Base-by-base conservation (phyloP, 345 rosid genomes). In the Tarenaya hassleriana region DNA sequence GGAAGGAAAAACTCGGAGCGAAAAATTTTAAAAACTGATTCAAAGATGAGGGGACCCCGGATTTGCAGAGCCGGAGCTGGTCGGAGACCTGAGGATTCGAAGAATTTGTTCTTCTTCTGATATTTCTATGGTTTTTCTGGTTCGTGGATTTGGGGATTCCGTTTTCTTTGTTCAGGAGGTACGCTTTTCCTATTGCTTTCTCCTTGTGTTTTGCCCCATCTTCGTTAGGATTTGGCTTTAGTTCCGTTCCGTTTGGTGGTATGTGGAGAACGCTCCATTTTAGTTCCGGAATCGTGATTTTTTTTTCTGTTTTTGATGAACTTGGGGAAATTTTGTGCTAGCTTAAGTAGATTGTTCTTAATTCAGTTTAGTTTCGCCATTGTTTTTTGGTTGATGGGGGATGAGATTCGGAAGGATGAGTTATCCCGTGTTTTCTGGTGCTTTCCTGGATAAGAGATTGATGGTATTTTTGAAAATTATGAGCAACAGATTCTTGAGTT, bases 151-250 rank as follows among this genome's bases (percentile, higher is more conserved):
- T 63, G 20, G 16, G 45, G n/a, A n/a, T n/a, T n/a, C n/a, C n/a
- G n/a, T n/a, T 50, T 53, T 62, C 52, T 58, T 40, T 38, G 16
- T 34, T 52, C 61, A 11, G 77, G 77, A 11, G 77, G 77, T 74
- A 57, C 20, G 37, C 19, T 39, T 60, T 65, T 18, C 9, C 15
- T 41, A 27, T 33, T 29, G 15, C 1, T 21, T 4, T 12, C 7
- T 16, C 27, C 40, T 56, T 34, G 34, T 35, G 27, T 55, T 5
- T 54, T 63, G 17, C 38, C 47, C 35, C 33, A 21, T 49, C 50
- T 19, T 20, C 31, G 53, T 35, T 41, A 14, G 16, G n/a, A 1
- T 60, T 67, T 32, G 39, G 51, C 24, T 41, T 47, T 49, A 21
- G 7, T 49, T 58, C 16, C 50, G 17, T 20, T 47, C 24, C 44